Evolutionary conservation across 805 yeast species (phyloP).

Genomic region (Yarrowia sp.): DNA sequence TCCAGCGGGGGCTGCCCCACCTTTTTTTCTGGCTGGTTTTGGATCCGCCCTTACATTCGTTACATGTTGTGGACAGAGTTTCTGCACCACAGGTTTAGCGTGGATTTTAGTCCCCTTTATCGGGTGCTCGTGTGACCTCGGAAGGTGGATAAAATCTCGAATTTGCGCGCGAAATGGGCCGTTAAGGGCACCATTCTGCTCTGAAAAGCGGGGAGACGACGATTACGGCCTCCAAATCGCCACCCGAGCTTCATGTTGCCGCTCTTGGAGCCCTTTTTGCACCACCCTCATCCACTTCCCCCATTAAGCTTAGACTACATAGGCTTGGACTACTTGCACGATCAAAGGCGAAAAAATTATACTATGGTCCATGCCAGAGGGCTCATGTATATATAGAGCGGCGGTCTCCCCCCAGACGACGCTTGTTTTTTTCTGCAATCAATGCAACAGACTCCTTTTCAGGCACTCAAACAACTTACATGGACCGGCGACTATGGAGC

Average conservation of each 20-base stretch:
- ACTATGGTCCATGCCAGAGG: not conserved
- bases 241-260: too few species aligned
- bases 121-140: conserved; percentile 26
- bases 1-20: too few species aligned
- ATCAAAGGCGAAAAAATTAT: not conserved
- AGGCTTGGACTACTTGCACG: not conserved
- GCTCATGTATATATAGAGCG: conserved; percentile 1
- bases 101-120: conserved; percentile 24
- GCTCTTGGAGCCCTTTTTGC: too few species aligned
- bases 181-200: too few species aligned
- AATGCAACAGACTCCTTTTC: conserved; percentile 37
- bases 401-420: not conserved
- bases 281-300: not conserved
- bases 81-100: conserved; percentile 3
- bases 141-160: too few species aligned
- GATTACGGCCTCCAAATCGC: too few species aligned
- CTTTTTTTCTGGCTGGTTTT: too few species aligned
- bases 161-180: too few species aligned
- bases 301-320: not conserved
- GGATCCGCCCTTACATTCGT: conserved; percentile 5
- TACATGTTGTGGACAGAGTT: conserved; percentile 5
- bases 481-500: conserved; percentile 38
- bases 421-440: not conserved
- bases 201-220: too few species aligned
- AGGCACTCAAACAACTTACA: conserved; percentile 35